Percentiles rank a stretch among this genome's conserved stretches.
These are phyloP conservation scores for Pichia deserticola DNA, from an alignment of 805 yeast genomes.

Conservation along the genomic window DNA sequence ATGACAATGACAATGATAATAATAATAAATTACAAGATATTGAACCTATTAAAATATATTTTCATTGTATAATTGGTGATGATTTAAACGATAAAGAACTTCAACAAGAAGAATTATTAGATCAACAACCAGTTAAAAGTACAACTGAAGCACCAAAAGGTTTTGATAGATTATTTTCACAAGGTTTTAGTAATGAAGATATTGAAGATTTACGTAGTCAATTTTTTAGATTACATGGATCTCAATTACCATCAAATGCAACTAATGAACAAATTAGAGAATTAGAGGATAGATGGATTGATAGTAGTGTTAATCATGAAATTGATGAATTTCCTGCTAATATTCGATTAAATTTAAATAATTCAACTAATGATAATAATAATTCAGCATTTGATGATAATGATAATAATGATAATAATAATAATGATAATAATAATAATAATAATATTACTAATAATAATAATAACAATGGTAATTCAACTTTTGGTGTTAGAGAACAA, in stretches of 20 bases:
- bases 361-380: background rate
- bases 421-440: background rate
- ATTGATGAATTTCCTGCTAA: conserved; percentile 39
- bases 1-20: conserved; percentile 10
- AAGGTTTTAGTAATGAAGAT: conserved; percentile 79
- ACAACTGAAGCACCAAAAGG: conserved; percentile 71
- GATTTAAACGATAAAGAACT: conserved; percentile 48
- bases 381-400: conserved; percentile 2
- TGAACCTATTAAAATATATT: conserved; percentile 37
- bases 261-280: conserved; percentile 50
- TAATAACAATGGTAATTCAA: too few relatives aligned
- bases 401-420: conserved; percentile 2
- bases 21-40: conserved; percentile 7
- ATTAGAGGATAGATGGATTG: conserved; percentile 85
- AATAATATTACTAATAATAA: background rate
- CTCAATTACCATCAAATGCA: conserved; percentile 27
- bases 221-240: conserved; percentile 63
- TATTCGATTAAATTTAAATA: conserved; percentile 3
- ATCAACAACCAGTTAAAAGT: conserved; percentile 43
- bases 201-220: conserved; percentile 65
- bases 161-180: conserved; percentile 73
- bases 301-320: conserved; percentile 56
- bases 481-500: background rate
- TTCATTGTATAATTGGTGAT: conserved; percentile 78
- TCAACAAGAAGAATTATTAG: conserved; percentile 51